Conservation (phyloP, 2,329 filamentous ascomycete genomes). For the Nannizzia gypsea region DNA sequence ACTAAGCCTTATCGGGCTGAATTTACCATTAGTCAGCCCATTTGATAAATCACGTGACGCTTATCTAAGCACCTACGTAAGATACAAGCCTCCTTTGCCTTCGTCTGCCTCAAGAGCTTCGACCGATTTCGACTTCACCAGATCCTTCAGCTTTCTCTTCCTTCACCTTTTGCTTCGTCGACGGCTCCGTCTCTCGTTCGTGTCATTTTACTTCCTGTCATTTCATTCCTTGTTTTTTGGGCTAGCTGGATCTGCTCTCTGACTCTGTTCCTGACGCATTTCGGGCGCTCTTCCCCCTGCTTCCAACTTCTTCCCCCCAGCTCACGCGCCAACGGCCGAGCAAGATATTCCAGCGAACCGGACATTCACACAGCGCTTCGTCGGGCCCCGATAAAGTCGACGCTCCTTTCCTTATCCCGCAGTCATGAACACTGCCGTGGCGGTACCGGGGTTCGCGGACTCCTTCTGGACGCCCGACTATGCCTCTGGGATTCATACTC, state of each 20-base stretch:
- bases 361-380: not conserved
- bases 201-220: not conserved
- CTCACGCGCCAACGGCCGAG: not conserved
- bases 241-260: constrained; percentile 5
- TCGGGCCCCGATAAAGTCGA: not conserved
- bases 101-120: not conserved
- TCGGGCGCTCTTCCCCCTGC: not conserved
- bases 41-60: not conserved
- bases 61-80: constrained; percentile 2
- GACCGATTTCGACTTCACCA: not conserved
- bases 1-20: not conserved
- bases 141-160: not conserved
- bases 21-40: not conserved
- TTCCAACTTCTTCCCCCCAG: not conserved
- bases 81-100: not conserved
- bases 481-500: constrained; percentile 83
- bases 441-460: constrained; percentile 80
- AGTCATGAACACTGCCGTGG: constrained; percentile 20
- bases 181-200: not conserved
- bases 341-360: not conserved
- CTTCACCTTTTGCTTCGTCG: not conserved
- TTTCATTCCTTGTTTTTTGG: not conserved
- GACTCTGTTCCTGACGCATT: not conserved
- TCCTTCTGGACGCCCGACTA: constrained; percentile 99
- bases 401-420: not conserved